Percentiles rank a stretch among this genome's conserved stretches.
phyloP scores from a whole-genome alignment of 2,329 filamentous ascomycete genomes.

The Aspergillus ochraceus region DNA sequence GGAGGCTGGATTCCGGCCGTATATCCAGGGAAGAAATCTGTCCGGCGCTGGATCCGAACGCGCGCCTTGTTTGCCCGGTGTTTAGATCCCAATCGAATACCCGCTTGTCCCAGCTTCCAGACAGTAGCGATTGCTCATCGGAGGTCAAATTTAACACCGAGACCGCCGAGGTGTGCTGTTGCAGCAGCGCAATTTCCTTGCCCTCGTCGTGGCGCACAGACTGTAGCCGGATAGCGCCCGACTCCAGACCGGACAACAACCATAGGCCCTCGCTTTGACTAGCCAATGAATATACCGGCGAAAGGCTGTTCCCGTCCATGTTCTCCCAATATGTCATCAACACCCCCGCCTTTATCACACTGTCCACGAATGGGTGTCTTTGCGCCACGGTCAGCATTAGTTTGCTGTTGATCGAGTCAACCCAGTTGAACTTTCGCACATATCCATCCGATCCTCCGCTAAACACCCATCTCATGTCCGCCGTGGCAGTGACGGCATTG shows the following conservation, averaged over 20 bases:
- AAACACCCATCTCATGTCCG: constrained; percentile 92
- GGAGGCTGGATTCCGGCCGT: constrained; percentile 71
- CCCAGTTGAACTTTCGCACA: constrained; percentile 94
- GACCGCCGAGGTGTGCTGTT: constrained; percentile 86
- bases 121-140: constrained; percentile 84
- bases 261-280: constrained; percentile 87
- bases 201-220: constrained; percentile 93
- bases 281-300: constrained; percentile 90
- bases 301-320: constrained; percentile 73
- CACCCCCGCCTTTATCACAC: constrained; percentile 91
- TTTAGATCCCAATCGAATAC: constrained; percentile 95
- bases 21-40: constrained; percentile 90
- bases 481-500: constrained; percentile 87
- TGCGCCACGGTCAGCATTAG: constrained; percentile 91
- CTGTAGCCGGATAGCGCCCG: constrained; percentile 88
- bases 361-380: constrained; percentile 94
- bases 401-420: constrained; percentile 92
- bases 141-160: constrained; percentile 79
- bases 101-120: constrained; percentile 94
- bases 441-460: constrained; percentile 93
- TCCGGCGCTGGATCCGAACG: constrained; percentile 73
- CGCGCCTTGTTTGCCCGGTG: constrained; percentile 72
- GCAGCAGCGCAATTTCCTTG: constrained; percentile 77
- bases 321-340: constrained; percentile 99
- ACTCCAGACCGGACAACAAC: constrained; percentile 87